Evolutionary conservation across 2,329 filamentous ascomycete species (phyloP), one percentile per base, ranked within the genome.

Genomic region (Cytospora paraplurivora): DNA sequence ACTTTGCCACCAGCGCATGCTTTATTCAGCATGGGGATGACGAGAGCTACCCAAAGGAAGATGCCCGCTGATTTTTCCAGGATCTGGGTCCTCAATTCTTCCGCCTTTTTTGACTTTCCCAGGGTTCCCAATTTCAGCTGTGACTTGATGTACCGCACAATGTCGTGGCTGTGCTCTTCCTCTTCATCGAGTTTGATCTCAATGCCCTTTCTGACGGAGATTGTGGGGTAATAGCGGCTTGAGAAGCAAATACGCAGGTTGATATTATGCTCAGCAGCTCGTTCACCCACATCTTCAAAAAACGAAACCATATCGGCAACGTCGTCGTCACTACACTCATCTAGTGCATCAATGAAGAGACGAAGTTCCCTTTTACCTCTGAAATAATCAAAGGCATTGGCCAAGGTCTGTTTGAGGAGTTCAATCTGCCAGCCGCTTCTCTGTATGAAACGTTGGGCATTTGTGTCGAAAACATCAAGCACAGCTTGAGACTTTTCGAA

Each of bases 291-390:
- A 0, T 73, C 66, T 59, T 81, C 74, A 12, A 83, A 78, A 62
- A 77, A 77, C 0, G 68, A 49, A 2, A 82, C 69, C 75, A 83
- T 80, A 0, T 77, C 73, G 37, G 73, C 73, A 4, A 79, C 69
- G 38, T 82, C 70, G 2, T 71, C 61, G 58, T 79, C 76, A 13
- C 77, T 71, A 62, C 79, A 82, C 67, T 83, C 81, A 47, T 84
- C 81, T 1, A 83, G 71, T 1, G 80, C 81, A 62, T 82, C 79
- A 1, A 77, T 67, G 15, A 72, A 76, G 1, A 69, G 68, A 37
- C 53, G 15, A 61, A 34, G 56, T 6, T 47, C 33, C 6, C 49
- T 27, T 17, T 50, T 17, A 5, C 13, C 12, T 1, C 60, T 62
- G 35, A 72, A 62, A 3, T 27, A 33, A 19, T 44, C 19, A 0